These are phyloP conservation scores for Opeltia flavorubescens DNA, from an alignment of 495 filamentous ascomycete genomes.

Conservation along the genomic window DNA sequence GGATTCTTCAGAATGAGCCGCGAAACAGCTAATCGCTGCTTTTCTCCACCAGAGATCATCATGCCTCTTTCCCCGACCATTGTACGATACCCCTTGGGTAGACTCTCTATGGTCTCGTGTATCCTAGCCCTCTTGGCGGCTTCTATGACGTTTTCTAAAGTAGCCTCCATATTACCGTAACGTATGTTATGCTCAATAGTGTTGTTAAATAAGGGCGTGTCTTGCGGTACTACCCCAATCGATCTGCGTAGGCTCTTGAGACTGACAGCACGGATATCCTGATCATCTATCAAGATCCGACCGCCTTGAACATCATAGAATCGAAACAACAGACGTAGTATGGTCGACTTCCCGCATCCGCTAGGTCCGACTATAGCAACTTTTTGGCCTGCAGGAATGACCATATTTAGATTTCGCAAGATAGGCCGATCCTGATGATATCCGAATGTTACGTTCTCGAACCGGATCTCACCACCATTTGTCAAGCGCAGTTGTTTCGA, in stretches of 20 bases:
- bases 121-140: constrained; percentile 74
- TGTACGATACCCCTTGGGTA: constrained; percentile 80
- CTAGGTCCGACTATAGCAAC: constrained; percentile 90
- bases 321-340: constrained; percentile 80
- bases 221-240: constrained; percentile 94
- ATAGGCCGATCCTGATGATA: constrained; percentile 83
- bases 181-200: constrained; percentile 89
- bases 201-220: constrained; percentile 93
- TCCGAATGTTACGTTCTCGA: constrained; percentile 91
- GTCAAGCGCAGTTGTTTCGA: constrained; percentile 57
- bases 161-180: constrained; percentile 78
- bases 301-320: constrained; percentile 86
- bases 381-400: constrained; percentile 90
- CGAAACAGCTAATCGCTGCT: constrained; percentile 82
- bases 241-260: constrained; percentile 68
- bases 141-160: constrained; percentile 53
- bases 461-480: constrained; percentile 74
- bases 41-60: constrained; percentile 98
- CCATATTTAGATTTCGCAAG: constrained; percentile 67
- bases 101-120: constrained; percentile 60
- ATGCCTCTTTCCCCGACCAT: constrained; percentile 91
- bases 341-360: constrained; percentile 91
- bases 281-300: constrained; percentile 80
- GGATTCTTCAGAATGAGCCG: constrained; percentile 84
- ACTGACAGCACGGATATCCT: constrained; percentile 74